Base-by-base conservation (phyloP, 2,329 filamentous ascomycete species). In the Penicillium janthinellum region DNA sequence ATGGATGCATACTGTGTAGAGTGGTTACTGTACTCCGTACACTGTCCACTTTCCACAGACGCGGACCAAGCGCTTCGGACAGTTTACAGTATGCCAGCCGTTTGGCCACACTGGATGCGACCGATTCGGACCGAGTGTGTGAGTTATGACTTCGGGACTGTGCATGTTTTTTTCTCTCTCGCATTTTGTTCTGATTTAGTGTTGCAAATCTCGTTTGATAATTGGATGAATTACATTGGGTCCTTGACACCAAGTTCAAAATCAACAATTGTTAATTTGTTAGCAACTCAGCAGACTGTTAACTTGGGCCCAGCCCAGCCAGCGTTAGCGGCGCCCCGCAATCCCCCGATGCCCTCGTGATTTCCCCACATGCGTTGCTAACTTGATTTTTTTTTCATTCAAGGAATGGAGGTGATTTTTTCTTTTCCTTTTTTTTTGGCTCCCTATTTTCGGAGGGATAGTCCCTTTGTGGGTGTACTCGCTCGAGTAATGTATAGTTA, bases 281-380 rank as follows among this genome's bases (percentile, higher is more conserved):
- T 31, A 10, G 31, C 31, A 31, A 47, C 44, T 31, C 14, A n/a
- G 42, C 14, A 14, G 22, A 28, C 11, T 4, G 22, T 3, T 28
- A 45, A 47, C 44, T 47, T 47, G 25, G 44, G 25, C 15, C 44
- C 44, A 47, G 44, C 25, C 44, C 25, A 31, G 44, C 44, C 22
- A n/a, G 44, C 14, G 14, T 47, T 31, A 31, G 44, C 25, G 45
- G 38, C 38, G 45, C 45, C 55, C 57, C 57, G 57, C 56, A 60
- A 60, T 56, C 39, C 51, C 52, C 54, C 54, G 53, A 60, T 48
- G 57, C 20, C 53, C 53, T 59, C 54, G 59, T 62, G 52, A 56
- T 60, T 39, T 50, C 53, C 60, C 55, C 56, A 47, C 49, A 47
- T 52, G 35, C n/a, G n/a, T 39, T 17, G 20, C 28, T 25, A 8